Percentiles rank a stretch among this genome's conserved stretches.
Conservation (phyloP, 2,329 filamentous ascomycete species). For the Atkinsonella hypoxylon region DNA sequence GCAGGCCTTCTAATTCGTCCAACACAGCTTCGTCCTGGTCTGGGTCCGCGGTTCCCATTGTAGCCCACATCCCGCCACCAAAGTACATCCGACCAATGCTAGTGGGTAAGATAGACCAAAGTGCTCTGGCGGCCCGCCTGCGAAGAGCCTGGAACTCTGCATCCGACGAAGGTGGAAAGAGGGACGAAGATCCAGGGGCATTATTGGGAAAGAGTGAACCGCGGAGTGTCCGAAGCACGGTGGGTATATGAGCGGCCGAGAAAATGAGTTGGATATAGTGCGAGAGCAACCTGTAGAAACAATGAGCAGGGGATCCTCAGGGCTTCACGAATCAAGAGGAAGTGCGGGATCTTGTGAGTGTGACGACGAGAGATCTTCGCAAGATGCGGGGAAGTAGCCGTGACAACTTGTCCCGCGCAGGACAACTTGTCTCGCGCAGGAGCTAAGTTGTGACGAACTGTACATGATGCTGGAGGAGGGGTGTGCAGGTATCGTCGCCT, state of each 20-base stretch:
- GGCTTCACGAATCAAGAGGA: not conserved
- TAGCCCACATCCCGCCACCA: conserved; percentile 24
- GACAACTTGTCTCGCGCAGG: not conserved
- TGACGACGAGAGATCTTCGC: not conserved
- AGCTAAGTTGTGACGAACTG: conserved; percentile 1
- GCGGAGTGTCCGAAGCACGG: conserved; percentile 58
- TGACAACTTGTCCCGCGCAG: not conserved
- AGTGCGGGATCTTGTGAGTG: conserved; percentile 8
- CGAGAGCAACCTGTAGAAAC: conserved; percentile 41
- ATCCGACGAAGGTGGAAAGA: conserved; percentile 47
- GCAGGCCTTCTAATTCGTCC: conserved; percentile 49
- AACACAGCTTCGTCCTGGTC: conserved; percentile 30
- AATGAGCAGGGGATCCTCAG: conserved; percentile 11
- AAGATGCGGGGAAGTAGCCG: conserved; percentile 3
- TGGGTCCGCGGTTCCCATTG: conserved; percentile 13
- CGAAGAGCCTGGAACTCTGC: conserved; percentile 50
- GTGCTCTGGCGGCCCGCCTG: conserved; percentile 51
- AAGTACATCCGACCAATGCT: conserved; percentile 39
- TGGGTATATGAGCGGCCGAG: conserved; percentile 51
- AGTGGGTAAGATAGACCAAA: conserved; percentile 37
- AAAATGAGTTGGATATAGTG: conserved; percentile 46
- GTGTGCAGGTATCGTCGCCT: not conserved
- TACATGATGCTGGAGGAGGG: not conserved
- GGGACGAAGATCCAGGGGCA: conserved; percentile 51
- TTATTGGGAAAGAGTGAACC: conserved; percentile 80